These are phyloP conservation scores for Schizochytrium sp. DNA, from an alignment of 108 stramenopile genomes.

Conservation along the genomic window DNA sequence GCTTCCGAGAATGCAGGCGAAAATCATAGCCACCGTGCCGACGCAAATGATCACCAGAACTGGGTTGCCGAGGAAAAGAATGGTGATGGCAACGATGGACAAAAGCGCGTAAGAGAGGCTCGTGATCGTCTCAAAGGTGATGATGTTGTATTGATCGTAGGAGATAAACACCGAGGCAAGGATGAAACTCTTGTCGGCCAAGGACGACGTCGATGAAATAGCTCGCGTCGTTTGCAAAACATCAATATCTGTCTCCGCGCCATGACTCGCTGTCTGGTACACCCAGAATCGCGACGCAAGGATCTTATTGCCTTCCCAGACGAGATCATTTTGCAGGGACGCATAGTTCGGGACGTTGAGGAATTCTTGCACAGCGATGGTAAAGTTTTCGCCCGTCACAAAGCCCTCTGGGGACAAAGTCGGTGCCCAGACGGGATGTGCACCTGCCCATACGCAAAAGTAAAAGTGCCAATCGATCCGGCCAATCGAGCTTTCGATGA, in stretches of 20 bases:
- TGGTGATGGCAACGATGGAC: not conserved
- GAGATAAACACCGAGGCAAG: not conserved
- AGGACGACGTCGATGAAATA: not conserved
- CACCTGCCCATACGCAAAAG: not conserved
- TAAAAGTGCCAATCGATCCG: not conserved
- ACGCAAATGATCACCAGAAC: not conserved
- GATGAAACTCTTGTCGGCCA: not conserved
- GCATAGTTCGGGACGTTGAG: not conserved
- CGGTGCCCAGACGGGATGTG: not conserved
- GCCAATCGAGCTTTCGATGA: not conserved
- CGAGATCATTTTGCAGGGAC: not conserved
- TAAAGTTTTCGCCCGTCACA: not conserved
- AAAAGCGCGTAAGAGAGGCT: not conserved
- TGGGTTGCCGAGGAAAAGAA: not conserved
- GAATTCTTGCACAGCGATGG: not conserved
- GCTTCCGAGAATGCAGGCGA: not conserved
- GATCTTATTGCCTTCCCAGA: not conserved
- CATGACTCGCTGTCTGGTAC: not conserved
- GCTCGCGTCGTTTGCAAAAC: not conserved
- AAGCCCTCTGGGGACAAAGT: not conserved
- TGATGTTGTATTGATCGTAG: not conserved
- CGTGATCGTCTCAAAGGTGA: not conserved
- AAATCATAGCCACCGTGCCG: not conserved
- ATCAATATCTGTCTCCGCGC: not conserved
- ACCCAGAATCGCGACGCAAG: not conserved